Percentiles rank a stretch among this genome's conserved stretches.
Conservation (phyloP, 352 stramenopile genomes). For the Pythium scleroteichum region DNA sequence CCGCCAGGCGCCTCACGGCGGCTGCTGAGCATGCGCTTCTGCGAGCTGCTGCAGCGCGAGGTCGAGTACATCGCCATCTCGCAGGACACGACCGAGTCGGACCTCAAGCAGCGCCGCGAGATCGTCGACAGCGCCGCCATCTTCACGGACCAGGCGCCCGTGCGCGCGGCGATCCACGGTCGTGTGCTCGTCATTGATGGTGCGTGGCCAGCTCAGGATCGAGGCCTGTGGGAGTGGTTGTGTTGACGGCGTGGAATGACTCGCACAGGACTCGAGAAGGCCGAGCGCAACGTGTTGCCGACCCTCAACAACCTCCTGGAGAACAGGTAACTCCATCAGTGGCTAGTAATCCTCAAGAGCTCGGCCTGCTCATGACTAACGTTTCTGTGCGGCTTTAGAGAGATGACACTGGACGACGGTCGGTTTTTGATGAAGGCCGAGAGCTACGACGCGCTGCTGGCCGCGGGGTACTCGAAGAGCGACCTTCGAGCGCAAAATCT, state of each 20-base stretch:
- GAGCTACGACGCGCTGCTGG: slow-evolving; percentile 70
- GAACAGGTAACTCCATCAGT: slow-evolving; percentile 61
- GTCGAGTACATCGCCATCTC: slow-evolving; percentile 93
- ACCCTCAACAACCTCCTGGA: slow-evolving; percentile 98
- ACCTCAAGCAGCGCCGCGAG: slow-evolving; percentile 88
- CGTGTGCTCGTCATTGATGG: slow-evolving; percentile 94
- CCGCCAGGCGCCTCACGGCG: slow-evolving; percentile 73
- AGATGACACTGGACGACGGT: slow-evolving; percentile 95
- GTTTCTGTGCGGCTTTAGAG: slow-evolving; percentile 33
- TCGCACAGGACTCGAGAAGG: slow-evolving; percentile 88
- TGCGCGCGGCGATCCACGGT: slow-evolving; percentile 92
- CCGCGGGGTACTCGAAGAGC: slow-evolving; percentile 47
- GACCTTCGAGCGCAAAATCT: slow-evolving; percentile 64
- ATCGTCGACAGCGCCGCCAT: slow-evolving; percentile 69
- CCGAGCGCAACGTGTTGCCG: slow-evolving; percentile 95
- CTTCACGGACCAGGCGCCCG: slow-evolving; percentile 92
- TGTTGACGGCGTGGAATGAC: background rate
- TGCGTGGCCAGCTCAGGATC: background rate
- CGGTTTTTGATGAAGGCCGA: slow-evolving; percentile 90
- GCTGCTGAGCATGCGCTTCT: slow-evolving; percentile 82
- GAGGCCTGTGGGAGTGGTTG: background rate
- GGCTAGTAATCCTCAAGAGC: too few species aligned
- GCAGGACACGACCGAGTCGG: slow-evolving; percentile 92
- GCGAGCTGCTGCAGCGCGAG: slow-evolving; percentile 80
- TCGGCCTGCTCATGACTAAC: too few species aligned